These are phyloP conservation scores for Tolypocladium endophyticum DNA, from an alignment of 2,329 filamentous ascomycete species.

Conservation along the genomic window DNA sequence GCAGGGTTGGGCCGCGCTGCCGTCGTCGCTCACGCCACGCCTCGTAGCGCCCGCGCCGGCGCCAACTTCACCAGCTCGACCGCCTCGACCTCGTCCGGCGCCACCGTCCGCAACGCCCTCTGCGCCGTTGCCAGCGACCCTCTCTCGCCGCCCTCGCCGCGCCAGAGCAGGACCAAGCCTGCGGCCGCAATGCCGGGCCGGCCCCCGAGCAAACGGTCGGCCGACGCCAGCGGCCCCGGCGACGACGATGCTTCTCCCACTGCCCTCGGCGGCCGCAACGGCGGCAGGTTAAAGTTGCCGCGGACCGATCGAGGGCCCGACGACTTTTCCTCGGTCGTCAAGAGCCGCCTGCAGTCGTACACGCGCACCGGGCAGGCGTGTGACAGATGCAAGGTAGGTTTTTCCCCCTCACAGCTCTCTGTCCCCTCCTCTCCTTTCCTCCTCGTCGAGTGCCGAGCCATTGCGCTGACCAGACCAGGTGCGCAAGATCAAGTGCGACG, in stretches of 20 bases:
- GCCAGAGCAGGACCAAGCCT: constrained; percentile 1
- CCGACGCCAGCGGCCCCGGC: constrained; percentile 19
- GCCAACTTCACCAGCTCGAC: neutral
- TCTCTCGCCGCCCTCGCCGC: constrained; percentile 2
- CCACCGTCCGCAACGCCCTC: neutral
- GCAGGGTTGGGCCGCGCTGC: neutral
- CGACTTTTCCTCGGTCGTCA: constrained; percentile 45
- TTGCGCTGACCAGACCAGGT: constrained; percentile 35
- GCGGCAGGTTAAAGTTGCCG: constrained; percentile 35
- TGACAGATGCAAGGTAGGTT: constrained; percentile 71
- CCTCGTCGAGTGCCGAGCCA: neutral
- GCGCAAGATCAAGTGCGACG: constrained; percentile 82
- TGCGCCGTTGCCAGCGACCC: neutral
- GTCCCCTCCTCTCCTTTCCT: neutral
- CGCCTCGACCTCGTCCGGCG: neutral
- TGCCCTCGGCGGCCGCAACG: constrained; percentile 9
- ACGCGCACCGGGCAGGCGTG: constrained; percentile 72
- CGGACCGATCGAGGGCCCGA: constrained; percentile 35
- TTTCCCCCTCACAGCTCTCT: neutral
- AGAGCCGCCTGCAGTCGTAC: constrained; percentile 43
- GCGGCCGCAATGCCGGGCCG: constrained; percentile 7
- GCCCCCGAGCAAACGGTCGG: constrained; percentile 23
- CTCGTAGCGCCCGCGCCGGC: neutral
- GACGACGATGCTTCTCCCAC: constrained; percentile 17
- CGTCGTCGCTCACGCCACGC: neutral